Conservation (phyloP, 768 basidiomycete genomes). For the Psilocybe sp. region DNA sequence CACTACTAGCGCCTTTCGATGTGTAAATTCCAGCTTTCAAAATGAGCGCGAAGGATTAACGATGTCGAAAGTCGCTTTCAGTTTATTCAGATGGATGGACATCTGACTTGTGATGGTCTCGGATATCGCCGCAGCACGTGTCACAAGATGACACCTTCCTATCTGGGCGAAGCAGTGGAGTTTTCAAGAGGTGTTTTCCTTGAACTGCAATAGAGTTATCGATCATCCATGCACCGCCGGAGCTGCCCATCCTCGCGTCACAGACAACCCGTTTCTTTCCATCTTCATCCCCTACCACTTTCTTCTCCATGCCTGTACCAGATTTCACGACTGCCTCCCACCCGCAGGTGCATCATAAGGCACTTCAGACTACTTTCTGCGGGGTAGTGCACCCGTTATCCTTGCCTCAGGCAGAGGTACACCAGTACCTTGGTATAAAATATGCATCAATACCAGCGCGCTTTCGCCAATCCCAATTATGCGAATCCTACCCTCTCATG, state of each 20-base stretch:
- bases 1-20: too few relatives aligned
- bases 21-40: too few relatives aligned
- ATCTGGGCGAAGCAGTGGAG: conserved; percentile 23
- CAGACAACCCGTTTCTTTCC: conserved; percentile 17
- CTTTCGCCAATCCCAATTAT: conserved; percentile 70
- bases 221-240: conserved; percentile 27
- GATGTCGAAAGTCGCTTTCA: too few relatives aligned
- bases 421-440: conserved; percentile 78
- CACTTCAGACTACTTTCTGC: conserved; percentile 61
- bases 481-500: conserved; percentile 50
- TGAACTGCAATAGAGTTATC: conserved; percentile 29
- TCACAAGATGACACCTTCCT: conserved; percentile 23
- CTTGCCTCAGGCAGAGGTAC: conserved; percentile 49
- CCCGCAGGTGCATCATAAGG: conserved; percentile 45
- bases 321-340: conserved; percentile 14
- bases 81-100: too few relatives aligned
- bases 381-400: conserved; percentile 65
- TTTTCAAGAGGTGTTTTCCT: conserved; percentile 25
- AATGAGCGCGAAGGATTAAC: too few relatives aligned
- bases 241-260: conserved; percentile 8
- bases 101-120: conserved; percentile 2
- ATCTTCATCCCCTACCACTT: conserved; percentile 10
- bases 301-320: conserved; percentile 26
- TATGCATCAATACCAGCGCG: conserved; percentile 73
- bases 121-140: conserved; percentile 15